Evolutionary conservation across 2,329 filamentous ascomycete genomes (phyloP), one percentile per base, ranked within the genome.

Genomic region (Pseudocercospora macadamiae): DNA sequence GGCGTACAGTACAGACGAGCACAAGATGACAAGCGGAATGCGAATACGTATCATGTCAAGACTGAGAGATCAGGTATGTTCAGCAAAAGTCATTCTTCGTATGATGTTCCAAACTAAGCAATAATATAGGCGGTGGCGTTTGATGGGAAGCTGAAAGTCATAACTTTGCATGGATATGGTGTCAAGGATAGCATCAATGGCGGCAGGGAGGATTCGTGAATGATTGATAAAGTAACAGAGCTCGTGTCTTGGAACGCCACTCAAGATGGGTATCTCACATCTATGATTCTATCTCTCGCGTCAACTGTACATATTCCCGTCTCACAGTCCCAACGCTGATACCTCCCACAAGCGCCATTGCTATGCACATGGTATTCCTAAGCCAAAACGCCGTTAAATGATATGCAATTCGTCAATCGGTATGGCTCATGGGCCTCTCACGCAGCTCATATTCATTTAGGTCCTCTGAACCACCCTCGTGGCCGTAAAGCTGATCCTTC

Each of bases 61-160:
- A 37, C 54, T 3, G 58, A 60, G 34, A 49, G 58, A 10, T 60
- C 58, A 53, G 58, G 58, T 60, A 36, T 18, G 54, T 51, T 18
- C 16, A 18, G 19, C 23, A 10, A 34, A 12, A 12, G 36, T 42
- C 8, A 18, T 5, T n/a, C 9, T 10, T 45, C 18, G 10, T n/a
- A 18, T n/a, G 39, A 4, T 18, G 4, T 2, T 45, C 6, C 28
- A 23, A n/a, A n/a, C n/a, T 45, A 18, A 18, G 21, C 4, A 45
- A 23, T 45, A 7, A 12, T 32, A 32, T 32, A 51, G 48, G 48
- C 36, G 48, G 48, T 21, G 48, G 48, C 10, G 48, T 51, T 1
- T 51, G 28, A 51, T 14, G 21, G 10, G 16, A 25, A 8, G 9
- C 45, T 8, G 10, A 14, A 3, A 4, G 5, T 45, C 12, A 12